These are phyloP conservation scores for Prosopis cineraria DNA, from an alignment of 306 rosid species.

Conservation along the genomic window DNA sequence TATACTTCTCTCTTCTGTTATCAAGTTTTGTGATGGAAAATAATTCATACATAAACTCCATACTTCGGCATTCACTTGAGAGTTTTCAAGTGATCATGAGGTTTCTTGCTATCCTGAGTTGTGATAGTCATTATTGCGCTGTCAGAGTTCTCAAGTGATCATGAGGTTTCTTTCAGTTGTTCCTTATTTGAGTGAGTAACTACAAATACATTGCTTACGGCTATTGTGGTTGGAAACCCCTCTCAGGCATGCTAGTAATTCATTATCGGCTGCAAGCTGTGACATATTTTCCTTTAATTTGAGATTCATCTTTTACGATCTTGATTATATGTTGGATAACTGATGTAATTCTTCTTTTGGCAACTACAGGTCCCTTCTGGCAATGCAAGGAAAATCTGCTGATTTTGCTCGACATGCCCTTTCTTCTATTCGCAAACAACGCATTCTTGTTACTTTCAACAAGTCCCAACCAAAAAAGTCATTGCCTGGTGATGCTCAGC, in stretches of 20 bases:
- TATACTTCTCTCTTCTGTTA: background rate
- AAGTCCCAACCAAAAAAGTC: constrained; percentile 70
- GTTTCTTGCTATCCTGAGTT: background rate
- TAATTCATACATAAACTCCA: background rate
- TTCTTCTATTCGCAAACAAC: constrained; percentile 77
- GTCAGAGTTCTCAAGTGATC: too few species aligned
- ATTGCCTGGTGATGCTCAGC: constrained; percentile 57
- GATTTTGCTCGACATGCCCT: constrained; percentile 81
- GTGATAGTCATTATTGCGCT: background rate
- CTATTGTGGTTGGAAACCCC: background rate
- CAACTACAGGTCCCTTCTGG: constrained; percentile 64
- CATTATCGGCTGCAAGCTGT: background rate
- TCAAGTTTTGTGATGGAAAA: background rate
- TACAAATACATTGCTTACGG: constrained; percentile 2
- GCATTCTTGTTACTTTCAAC: constrained; percentile 73
- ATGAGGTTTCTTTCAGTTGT: background rate
- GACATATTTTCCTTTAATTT: background rate
- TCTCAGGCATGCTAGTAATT: background rate
- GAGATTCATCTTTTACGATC: background rate
- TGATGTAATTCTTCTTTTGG: constrained; percentile 33
- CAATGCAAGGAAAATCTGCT: constrained; percentile 75
- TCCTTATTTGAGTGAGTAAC: background rate
- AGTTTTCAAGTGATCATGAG: background rate
- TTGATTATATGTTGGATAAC: constrained; percentile 4
- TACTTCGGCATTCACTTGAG: background rate